A percentile compares a stretch with the other conserved stretches of the same genome.
These are phyloP conservation scores for Tritrichomonas foetus DNA, from an alignment of 208 protist species.

Conservation along the genomic window DNA sequence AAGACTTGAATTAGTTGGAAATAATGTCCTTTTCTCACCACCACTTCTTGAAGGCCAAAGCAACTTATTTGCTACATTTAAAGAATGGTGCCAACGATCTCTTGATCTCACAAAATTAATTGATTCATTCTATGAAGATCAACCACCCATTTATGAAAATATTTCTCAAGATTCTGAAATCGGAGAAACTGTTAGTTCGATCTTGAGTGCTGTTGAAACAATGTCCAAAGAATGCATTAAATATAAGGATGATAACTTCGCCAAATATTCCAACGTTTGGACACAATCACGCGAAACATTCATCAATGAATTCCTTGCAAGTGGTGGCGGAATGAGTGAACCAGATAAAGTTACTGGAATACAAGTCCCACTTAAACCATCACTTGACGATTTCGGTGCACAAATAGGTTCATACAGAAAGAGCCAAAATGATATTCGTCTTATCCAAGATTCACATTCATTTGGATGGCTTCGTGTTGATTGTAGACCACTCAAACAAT, in stretches of 20 bases:
- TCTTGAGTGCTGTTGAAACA: not conserved
- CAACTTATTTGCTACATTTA: not conserved
- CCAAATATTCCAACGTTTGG: conserved; percentile 18
- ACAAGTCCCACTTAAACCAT: not conserved
- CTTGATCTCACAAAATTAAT: not conserved
- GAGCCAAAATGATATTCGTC: conserved; percentile 64
- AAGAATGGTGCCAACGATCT: not conserved
- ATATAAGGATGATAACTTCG: conserved; percentile 21
- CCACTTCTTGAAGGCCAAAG: not conserved
- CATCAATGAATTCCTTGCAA: conserved; percentile 48
- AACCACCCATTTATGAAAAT: not conserved
- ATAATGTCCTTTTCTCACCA: not conserved
- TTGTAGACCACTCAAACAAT: conserved; percentile 80
- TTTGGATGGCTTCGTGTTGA: conserved; percentile 83
- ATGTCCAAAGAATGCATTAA: conserved; percentile 33
- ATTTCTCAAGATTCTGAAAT: not conserved
- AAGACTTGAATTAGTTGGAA: not conserved
- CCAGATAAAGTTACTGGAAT: conserved; percentile 40
- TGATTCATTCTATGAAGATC: not conserved
- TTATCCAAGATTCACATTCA: conserved; percentile 73
- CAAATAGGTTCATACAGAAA: conserved; percentile 80
- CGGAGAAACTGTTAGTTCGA: not conserved
- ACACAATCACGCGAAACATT: conserved; percentile 38
- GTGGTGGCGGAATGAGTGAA: conserved; percentile 40
- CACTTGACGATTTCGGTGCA: conserved; percentile 77